A percentile compares a stretch with the other conserved stretches of the same genome.
phyloP scores from a whole-genome alignment of 169 alveolate species.

The Ichthyophthirius multifiliis region DNA sequence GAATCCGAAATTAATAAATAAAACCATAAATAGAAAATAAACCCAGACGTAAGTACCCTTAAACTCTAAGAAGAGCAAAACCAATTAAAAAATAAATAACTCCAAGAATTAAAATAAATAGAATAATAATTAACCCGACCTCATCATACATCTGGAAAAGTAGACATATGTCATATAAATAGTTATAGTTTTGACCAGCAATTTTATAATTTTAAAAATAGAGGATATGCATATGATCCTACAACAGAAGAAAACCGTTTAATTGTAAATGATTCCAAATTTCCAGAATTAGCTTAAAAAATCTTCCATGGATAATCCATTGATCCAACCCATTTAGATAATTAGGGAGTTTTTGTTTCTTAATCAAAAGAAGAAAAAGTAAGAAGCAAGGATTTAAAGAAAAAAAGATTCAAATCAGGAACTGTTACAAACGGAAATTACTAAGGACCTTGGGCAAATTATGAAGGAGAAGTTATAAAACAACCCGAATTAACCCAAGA shows the following conservation, averaged over 20 bases:
- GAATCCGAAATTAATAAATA: background rate
- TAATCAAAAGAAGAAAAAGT: slow-evolving; percentile 25
- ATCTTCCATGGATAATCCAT: slow-evolving; percentile 24
- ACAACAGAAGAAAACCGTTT: background rate
- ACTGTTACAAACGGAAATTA: slow-evolving; percentile 58
- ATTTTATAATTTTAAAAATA: slow-evolving; percentile 16
- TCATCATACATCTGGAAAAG: slow-evolving; percentile 57
- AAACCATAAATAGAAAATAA: background rate
- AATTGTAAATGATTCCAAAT: slow-evolving; percentile 19
- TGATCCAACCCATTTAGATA: slow-evolving; percentile 5
- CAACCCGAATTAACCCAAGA: slow-evolving; percentile 53
- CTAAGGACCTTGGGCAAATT: slow-evolving; percentile 82
- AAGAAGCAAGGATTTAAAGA: slow-evolving; percentile 40
- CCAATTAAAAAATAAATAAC: background rate
- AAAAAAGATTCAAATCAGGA: slow-evolving; percentile 41
- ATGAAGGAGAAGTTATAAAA: slow-evolving; percentile 63
- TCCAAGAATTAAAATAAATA: slow-evolving; percentile 15
- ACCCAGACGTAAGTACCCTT: slow-evolving; percentile 26
- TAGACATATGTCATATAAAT: slow-evolving; percentile 43
- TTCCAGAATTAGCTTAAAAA: slow-evolving; percentile 8
- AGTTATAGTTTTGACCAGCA: slow-evolving; percentile 52
- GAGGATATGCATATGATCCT: slow-evolving; percentile 25
- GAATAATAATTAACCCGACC: slow-evolving; percentile 35
- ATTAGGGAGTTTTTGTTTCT: background rate
- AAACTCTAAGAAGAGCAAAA: slow-evolving; percentile 2